Conservation (phyloP, 495 filamentous ascomycete genomes). For the Hypoxylon intermedium region DNA sequence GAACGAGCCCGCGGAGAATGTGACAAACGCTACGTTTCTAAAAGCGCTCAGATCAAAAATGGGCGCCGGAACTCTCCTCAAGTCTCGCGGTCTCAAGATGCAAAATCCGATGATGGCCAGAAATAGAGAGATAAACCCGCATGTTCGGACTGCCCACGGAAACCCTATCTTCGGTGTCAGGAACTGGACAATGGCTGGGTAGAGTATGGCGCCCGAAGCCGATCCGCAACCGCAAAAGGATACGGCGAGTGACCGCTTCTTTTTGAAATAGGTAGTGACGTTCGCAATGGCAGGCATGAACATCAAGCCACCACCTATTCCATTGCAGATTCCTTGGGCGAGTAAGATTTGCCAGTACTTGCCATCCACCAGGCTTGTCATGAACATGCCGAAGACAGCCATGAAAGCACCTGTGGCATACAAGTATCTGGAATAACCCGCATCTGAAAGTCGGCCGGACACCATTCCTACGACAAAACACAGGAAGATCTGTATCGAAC, state of each 20-base stretch:
- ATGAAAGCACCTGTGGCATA: constrained; percentile 42
- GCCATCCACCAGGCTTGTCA: constrained; percentile 45
- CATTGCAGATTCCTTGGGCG: constrained; percentile 50
- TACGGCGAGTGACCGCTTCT: constrained; percentile 46
- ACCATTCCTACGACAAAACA: constrained; percentile 48
- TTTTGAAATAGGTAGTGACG: constrained; percentile 49
- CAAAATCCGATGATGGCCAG: constrained; percentile 39
- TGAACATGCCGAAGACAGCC: constrained; percentile 48
- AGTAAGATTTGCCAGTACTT: constrained; percentile 53
- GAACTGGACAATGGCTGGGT: constrained; percentile 50
- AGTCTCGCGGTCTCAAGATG: constrained; percentile 43
- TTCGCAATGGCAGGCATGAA: constrained; percentile 53
- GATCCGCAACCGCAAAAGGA: constrained; percentile 51
- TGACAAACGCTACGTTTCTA: constrained; percentile 43
- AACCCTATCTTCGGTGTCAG: constrained; percentile 52
- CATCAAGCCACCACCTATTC: constrained; percentile 49
- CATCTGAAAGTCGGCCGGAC: constrained; percentile 50
- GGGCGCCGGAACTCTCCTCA: constrained; percentile 41
- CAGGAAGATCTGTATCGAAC: constrained; percentile 54
- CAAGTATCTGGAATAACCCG: constrained; percentile 47
- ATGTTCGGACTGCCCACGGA: constrained; percentile 51
- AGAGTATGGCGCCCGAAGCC: constrained; percentile 49
- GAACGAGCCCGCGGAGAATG: constrained; percentile 46
- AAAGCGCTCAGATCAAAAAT: constrained; percentile 51
- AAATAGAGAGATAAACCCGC: constrained; percentile 46